A percentile compares a stretch with the other conserved stretches of the same genome.
Conservation (phyloP, 345 rosid genomes). For the Rhodomyrtus tomentosa region DNA sequence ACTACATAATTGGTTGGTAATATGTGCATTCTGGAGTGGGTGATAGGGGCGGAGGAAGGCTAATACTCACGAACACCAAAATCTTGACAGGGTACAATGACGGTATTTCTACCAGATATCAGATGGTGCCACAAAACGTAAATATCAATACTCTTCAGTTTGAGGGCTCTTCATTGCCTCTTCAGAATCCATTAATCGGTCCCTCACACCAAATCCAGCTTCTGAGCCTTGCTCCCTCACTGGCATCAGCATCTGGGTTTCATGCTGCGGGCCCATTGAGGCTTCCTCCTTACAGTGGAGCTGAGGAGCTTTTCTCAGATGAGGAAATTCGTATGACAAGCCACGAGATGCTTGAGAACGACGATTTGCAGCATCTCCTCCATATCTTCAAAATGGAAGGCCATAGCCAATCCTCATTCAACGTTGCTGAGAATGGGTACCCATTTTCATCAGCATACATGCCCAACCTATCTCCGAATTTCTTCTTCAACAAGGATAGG, state of each 20-base stretch:
- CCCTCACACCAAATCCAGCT: slow-evolving; percentile 23
- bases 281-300: slow-evolving; percentile 23
- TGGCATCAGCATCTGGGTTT: slow-evolving; percentile 23
- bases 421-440: slow-evolving; percentile 39
- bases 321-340: slow-evolving; percentile 79
- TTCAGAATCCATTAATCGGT: slow-evolving; percentile 26
- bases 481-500: slow-evolving; percentile 34
- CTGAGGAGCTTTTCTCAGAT: slow-evolving; percentile 58
- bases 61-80: background rate
- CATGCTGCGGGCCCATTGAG: slow-evolving; percentile 30
- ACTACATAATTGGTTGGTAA: accelerated
- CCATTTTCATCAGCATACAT: slow-evolving; percentile 28
- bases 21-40: background rate
- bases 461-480: slow-evolving; percentile 31
- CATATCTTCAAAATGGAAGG: slow-evolving; percentile 63
- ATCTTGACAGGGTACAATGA: slow-evolving; percentile 34
- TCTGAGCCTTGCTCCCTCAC: slow-evolving; percentile 22
- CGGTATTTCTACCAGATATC: slow-evolving; percentile 25
- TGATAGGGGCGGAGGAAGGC: background rate
- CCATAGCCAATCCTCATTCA: slow-evolving; percentile 27
- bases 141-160: slow-evolving; percentile 29
- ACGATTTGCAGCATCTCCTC: slow-evolving; percentile 89
- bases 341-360: slow-evolving; percentile 79
- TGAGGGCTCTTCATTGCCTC: slow-evolving; percentile 34
- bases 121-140: slow-evolving; percentile 33